phyloP scores from a whole-genome alignment of 257 asterid species.

The Catharanthus roseus region DNA sequence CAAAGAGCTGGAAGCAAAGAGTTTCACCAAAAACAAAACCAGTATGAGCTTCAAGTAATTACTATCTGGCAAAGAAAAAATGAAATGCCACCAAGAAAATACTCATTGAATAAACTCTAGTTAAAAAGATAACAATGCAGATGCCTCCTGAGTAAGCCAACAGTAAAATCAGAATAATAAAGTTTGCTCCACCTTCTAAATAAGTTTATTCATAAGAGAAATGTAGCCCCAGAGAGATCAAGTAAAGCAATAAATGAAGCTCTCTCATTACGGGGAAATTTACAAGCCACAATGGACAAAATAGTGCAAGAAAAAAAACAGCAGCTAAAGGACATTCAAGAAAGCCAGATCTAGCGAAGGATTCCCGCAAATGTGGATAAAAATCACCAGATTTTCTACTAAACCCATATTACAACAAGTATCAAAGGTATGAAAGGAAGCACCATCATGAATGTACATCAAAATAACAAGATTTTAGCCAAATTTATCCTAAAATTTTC shows the following conservation, averaged over 20 bases:
- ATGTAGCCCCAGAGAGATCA: slow-evolving; percentile 14
- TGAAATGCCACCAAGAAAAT: not conserved
- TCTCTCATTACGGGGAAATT: slow-evolving; percentile 16
- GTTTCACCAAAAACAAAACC: not conserved
- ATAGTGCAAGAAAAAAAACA: slow-evolving; percentile 28
- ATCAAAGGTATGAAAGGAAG: not conserved
- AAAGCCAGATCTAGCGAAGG: slow-evolving; percentile 19
- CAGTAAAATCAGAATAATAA: not conserved
- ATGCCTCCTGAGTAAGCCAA: not conserved
- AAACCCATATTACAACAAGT: not conserved
- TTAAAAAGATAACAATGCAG: not conserved
- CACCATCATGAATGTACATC: slow-evolving; percentile 4
- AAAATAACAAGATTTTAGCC: not conserved
- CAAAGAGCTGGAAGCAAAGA: not conserved
- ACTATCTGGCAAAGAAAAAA: not conserved
- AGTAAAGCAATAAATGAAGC: slow-evolving; percentile 19
- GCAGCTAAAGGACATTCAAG: slow-evolving; percentile 19
- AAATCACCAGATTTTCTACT: slow-evolving; percentile 7
- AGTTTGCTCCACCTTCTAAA: not conserved
- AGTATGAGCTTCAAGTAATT: not conserved
- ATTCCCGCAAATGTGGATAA: slow-evolving; percentile 17
- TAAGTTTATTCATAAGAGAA: not conserved
- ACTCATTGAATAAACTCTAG: not conserved
- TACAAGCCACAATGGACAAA: slow-evolving; percentile 22
- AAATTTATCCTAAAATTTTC: not conserved